These are phyloP conservation scores for Rhodotorula mucilaginosa DNA, from an alignment of 1,284 basidiomycete genomes.

Conservation along the genomic window DNA sequence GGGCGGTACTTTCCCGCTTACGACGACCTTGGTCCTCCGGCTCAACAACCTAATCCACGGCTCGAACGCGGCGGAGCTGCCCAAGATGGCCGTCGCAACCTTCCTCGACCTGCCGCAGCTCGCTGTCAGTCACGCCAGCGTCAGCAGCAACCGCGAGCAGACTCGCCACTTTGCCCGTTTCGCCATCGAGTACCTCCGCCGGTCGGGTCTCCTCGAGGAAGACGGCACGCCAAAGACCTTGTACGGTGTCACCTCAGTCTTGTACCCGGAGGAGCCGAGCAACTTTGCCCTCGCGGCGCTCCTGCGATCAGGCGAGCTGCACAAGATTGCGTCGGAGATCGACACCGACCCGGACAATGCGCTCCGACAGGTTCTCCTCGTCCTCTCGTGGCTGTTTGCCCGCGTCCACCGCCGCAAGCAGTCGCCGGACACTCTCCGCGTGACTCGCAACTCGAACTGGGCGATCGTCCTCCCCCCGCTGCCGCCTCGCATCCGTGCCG, in stretches of 20 bases:
- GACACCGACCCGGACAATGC: constrained; percentile 52
- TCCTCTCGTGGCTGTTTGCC: constrained; percentile 63
- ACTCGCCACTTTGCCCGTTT: constrained; percentile 66
- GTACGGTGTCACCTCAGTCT: constrained; percentile 39
- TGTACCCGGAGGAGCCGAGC: constrained; percentile 66
- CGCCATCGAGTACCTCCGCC: constrained; percentile 66
- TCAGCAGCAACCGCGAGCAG: constrained; percentile 56
- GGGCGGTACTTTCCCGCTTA: constrained; percentile 63
- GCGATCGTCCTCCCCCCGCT: constrained; percentile 60
- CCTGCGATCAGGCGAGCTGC: constrained; percentile 60
- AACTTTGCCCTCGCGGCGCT: constrained; percentile 64
- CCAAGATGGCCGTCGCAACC: constrained; percentile 57
- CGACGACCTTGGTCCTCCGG: constrained; percentile 62
- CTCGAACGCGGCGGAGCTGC: constrained; percentile 56
- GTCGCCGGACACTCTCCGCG: constrained; percentile 52
- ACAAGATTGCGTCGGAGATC: constrained; percentile 55
- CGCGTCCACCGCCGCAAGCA: constrained; percentile 57
- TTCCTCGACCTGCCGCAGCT: constrained; percentile 61
- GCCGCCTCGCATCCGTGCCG: constrained; percentile 49
- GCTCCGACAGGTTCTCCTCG: constrained; percentile 56
- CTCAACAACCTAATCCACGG: constrained; percentile 64
- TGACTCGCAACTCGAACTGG: constrained; percentile 57
- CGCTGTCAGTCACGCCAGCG: constrained; percentile 56
- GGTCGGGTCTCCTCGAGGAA: constrained; percentile 57
- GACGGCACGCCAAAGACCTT: constrained; percentile 60